These are phyloP conservation scores for Plasmodium gallinaceum DNA, from an alignment of 169 alveolate genomes.

Conservation along the genomic window DNA sequence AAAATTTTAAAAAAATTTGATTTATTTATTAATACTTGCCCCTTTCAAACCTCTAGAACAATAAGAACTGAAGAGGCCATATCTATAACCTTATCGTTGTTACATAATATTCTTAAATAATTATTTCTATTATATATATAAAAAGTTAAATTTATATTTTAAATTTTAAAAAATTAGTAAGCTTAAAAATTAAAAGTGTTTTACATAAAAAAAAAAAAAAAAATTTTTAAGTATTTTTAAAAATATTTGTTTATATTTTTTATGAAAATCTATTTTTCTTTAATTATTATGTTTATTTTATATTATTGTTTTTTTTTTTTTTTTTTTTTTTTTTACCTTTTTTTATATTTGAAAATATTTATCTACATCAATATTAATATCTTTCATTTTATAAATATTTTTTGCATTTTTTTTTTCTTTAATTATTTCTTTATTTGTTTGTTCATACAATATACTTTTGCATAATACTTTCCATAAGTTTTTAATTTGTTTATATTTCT, in stretches of 20 bases:
- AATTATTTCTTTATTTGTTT: constrained; percentile 13
- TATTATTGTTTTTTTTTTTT: background rate
- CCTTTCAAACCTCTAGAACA: constrained; percentile 94
- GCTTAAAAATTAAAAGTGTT: too few relatives aligned
- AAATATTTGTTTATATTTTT: background rate
- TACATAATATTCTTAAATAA: constrained; percentile 27
- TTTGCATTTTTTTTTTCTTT: constrained; percentile 13
- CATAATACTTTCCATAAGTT: constrained; percentile 66
- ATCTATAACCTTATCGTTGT: constrained; percentile 88
- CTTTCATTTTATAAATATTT: constrained; percentile 39
- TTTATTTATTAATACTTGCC: constrained; percentile 92
- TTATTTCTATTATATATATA: background rate
- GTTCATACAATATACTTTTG: constrained; percentile 66
- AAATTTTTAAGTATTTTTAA: background rate
- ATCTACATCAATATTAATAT: constrained; percentile 36
- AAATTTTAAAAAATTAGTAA: too few relatives aligned
- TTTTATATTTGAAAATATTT: constrained; percentile 23
- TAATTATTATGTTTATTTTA: background rate
- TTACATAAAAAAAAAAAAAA: too few relatives aligned
- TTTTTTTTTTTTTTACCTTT: background rate
- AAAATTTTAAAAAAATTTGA: constrained; percentile 88
- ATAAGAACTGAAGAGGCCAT: constrained; percentile 98
- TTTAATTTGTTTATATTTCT: constrained; percentile 65
- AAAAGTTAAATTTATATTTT: background rate
- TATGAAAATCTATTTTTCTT: background rate